These are phyloP conservation scores for Ambrosia trifida DNA, from an alignment of 129 eudicot species.

Conservation along the genomic window DNA sequence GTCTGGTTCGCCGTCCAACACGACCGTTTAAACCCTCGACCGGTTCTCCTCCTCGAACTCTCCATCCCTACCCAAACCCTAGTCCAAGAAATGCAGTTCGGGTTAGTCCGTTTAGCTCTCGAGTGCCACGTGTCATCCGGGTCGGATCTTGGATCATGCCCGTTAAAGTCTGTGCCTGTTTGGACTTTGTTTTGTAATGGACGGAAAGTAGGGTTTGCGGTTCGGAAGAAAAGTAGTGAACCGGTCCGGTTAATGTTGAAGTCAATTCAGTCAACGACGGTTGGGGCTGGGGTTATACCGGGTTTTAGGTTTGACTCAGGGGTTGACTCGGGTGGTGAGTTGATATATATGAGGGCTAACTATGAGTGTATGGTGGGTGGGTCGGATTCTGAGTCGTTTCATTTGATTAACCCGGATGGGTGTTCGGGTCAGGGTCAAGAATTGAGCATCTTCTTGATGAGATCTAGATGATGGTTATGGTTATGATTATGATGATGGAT, in stretches of 20 bases:
- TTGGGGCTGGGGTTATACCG: constrained; percentile 92
- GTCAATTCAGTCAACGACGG: constrained; percentile 68
- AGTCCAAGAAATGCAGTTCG: constrained; percentile 74
- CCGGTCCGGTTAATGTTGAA: constrained; percentile 45
- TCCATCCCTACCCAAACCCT: constrained; percentile 74
- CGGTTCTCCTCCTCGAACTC: constrained; percentile 82
- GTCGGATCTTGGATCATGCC: constrained; percentile 60
- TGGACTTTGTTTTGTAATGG: constrained; percentile 95
- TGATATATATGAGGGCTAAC: constrained; percentile 92
- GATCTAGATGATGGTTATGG: constrained; percentile 48
- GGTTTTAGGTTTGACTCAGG: constrained; percentile 46
- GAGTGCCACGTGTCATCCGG: constrained; percentile 57
- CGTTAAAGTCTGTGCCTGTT: constrained; percentile 63
- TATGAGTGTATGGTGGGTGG: constrained; percentile 90
- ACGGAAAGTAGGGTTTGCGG: constrained; percentile 73
- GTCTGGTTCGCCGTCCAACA: constrained; percentile 85
- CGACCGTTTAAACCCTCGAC: constrained; percentile 57
- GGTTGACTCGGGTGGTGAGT: constrained; percentile 42
- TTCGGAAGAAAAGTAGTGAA: constrained; percentile 55
- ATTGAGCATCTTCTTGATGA: constrained; percentile 87
- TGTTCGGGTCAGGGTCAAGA: constrained; percentile 66
- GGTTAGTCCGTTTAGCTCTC: constrained; percentile 74
- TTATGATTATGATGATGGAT: not conserved
- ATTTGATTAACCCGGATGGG: constrained; percentile 81
- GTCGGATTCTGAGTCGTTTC: constrained; percentile 83